Percentiles rank a stretch among this genome's conserved stretches.
Conservation (phyloP, 352 stramenopile species). For the Saprolegnia parasitica region DNA sequence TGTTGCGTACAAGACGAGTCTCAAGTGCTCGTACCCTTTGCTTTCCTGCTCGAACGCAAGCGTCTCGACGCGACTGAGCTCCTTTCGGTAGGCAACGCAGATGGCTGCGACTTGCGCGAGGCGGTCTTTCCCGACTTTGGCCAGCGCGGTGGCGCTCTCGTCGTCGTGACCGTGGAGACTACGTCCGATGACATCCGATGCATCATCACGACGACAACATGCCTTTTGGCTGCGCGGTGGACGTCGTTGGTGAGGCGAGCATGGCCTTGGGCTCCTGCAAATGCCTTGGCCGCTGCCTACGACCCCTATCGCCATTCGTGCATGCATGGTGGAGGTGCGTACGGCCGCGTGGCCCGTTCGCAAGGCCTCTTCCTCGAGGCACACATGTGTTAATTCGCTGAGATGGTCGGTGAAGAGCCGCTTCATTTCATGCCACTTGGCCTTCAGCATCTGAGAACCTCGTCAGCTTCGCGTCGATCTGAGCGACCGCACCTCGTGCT, state of each 20-base stretch:
- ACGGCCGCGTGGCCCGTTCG: slow-evolving; percentile 9
- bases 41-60: slow-evolving; percentile 1
- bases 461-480: not conserved
- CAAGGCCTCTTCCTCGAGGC: slow-evolving; percentile 20
- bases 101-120: not conserved
- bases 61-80: slow-evolving; percentile 7
- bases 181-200: not conserved
- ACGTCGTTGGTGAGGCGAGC: not conserved
- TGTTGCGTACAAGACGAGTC: not conserved
- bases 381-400: not conserved
- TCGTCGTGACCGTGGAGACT: not conserved
- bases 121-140: not conserved
- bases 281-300: slow-evolving; percentile 14
- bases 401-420: slow-evolving; percentile 18
- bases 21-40: slow-evolving; percentile 7
- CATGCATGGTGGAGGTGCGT: not conserved
- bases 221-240: not conserved
- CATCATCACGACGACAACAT: not conserved
- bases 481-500: slow-evolving; percentile 1
- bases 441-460: slow-evolving; percentile 3
- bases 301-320: not conserved
- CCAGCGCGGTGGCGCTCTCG: not conserved
- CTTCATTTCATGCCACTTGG: slow-evolving; percentile 9
- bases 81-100: not conserved
- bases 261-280: not conserved